Evolutionary conservation across 192 early-diverging fungal genomes (phyloP), one percentile per base, ranked within the genome.

Genomic region (Backusella parvicylindrica): DNA sequence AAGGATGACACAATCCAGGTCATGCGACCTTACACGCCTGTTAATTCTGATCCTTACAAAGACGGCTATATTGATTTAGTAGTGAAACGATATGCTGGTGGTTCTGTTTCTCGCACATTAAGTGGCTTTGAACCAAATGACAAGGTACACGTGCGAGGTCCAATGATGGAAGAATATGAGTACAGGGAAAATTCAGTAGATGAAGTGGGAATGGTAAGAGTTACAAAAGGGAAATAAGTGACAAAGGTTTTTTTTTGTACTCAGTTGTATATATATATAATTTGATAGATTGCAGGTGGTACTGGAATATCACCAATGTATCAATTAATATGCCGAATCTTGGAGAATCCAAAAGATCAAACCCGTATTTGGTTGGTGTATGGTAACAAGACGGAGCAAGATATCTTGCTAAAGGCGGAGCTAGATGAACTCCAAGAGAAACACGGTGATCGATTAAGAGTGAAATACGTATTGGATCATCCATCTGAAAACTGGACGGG

Each of bases 251-350:
- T n/a, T n/a, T 28, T 28, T 60, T 9, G 53, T 60, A 60, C 53
- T 60, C 53, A 60, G 12, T 12, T 60, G 9, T 28, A 9, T 60
- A 6, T 21, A 26, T 28, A 60, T 11, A 56, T 12, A 43, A 43
- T 23, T 36, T 56, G 64, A 66, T 82, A 89, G 87, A 84, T 94
- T 69, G 91, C 91, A 49, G 92, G 92, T 77, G 92, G 92, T n/a
- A 92, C 92, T 2, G 92, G 92, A n/a, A 89, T 92, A 23, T 87
- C 92, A 4, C 91, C 91, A 37, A 87, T 94, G 84, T 85, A 90
- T 75, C 87, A 91, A 73, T 76, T 91, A 13, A 88, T 90, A 5
- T 79, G 84, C 26, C 81, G 76, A 2, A 82, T 85, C 18, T 72
- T 92, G 23, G 66, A 71, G 15, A 73, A 89, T 40, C 73, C 83